phyloP scores from a whole-genome alignment of 2,329 filamentous ascomycete species.

The Hypoxylon sp. region DNA sequence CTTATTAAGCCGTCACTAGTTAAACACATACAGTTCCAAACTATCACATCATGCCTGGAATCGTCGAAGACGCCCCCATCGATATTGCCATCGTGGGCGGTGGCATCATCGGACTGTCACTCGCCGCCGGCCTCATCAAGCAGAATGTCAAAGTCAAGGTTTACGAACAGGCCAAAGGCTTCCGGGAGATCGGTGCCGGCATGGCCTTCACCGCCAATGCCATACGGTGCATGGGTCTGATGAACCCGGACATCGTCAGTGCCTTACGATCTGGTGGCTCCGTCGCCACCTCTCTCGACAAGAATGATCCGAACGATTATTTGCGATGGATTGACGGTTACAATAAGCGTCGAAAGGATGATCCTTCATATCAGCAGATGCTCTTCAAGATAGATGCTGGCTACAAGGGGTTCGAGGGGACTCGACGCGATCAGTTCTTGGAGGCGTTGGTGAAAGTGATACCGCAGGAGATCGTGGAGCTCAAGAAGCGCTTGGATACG shows the following conservation, averaged over 20 bases:
- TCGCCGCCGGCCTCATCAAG: conserved; percentile 42
- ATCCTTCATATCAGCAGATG: conserved; percentile 31
- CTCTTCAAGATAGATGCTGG: conserved; percentile 37
- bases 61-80: conserved; percentile 18
- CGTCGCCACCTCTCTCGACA: conserved; percentile 34
- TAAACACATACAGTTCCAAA: conserved; percentile 6
- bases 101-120: conserved; percentile 44
- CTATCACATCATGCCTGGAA: conserved; percentile 22
- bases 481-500: conserved; percentile 56
- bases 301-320: conserved; percentile 42
- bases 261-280: conserved; percentile 37
- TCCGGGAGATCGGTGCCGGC: conserved; percentile 47
- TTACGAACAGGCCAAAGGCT: conserved; percentile 43
- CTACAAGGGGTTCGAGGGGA: conserved; percentile 39
- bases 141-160: conserved; percentile 39
- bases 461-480: conserved; percentile 56
- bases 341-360: conserved; percentile 37
- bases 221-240: conserved; percentile 41
- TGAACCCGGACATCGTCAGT: conserved; percentile 40
- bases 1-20: neutral
- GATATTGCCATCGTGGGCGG: conserved; percentile 46
- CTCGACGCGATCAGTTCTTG: conserved; percentile 62
- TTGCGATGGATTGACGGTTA: conserved; percentile 44
- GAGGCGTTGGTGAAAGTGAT: conserved; percentile 62
- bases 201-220: conserved; percentile 46